Conservation (phyloP, 2,329 filamentous ascomycete genomes). For the Ceratocystis harringtonii region DNA sequence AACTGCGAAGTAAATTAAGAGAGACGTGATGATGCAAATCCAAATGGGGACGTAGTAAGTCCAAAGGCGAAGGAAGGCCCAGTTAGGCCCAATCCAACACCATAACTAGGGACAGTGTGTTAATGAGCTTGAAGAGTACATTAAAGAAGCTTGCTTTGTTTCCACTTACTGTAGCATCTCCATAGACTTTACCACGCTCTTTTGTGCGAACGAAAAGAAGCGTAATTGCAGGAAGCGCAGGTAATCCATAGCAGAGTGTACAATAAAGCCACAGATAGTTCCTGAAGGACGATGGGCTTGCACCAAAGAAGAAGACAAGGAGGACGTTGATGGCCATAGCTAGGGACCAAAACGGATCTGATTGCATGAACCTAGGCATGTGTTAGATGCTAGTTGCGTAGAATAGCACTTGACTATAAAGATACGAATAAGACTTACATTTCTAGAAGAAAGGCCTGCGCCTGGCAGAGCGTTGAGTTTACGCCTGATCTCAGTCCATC, state of each 20-base stretch:
- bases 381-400: neutral
- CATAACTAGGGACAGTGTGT: conserved; percentile 32
- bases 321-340: conserved; percentile 75
- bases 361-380: conserved; percentile 53
- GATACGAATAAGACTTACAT: conserved; percentile 37
- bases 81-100: conserved; percentile 44
- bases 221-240: conserved; percentile 50
- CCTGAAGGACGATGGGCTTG: conserved; percentile 51
- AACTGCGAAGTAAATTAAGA: conserved; percentile 40
- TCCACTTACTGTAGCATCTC: conserved; percentile 39
- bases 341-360: conserved; percentile 62
- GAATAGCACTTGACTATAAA: neutral
- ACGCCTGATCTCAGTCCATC: conserved; percentile 43
- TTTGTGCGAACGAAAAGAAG: conserved; percentile 42
- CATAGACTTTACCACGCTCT: conserved; percentile 32
- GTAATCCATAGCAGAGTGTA: conserved; percentile 54
- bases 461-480: conserved; percentile 43
- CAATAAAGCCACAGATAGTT: conserved; percentile 58
- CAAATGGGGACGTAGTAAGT: conserved; percentile 48
- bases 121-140: conserved; percentile 1
- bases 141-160: neutral
- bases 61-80: conserved; percentile 43
- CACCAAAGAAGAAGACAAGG: conserved; percentile 48
- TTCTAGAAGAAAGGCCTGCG: conserved; percentile 47
- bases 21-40: conserved; percentile 41